Evolutionary conservation across 2,329 filamentous ascomycete species (phyloP).

Genomic region (Colletotrichum sp.): DNA sequence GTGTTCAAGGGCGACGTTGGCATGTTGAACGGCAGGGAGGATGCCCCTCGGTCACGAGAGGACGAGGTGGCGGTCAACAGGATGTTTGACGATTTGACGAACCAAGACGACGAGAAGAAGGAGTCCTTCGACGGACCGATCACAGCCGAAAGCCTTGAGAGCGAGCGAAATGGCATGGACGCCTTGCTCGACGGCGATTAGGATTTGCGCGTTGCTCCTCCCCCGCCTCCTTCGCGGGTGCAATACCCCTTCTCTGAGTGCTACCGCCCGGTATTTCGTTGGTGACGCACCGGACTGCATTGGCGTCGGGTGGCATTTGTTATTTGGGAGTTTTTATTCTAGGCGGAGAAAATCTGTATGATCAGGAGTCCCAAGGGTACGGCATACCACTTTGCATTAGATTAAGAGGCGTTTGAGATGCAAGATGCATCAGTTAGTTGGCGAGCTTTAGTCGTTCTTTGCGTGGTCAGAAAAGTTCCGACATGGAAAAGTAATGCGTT

Average conservation of each 20-base stretch:
- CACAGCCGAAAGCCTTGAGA: slow-evolving; percentile 48
- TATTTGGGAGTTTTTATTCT: not conserved
- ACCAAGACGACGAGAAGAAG: slow-evolving; percentile 55
- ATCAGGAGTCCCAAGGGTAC: not conserved
- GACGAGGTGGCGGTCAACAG: slow-evolving; percentile 55
- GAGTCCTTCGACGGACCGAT: slow-evolving; percentile 35
- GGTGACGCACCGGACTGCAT: not conserved
- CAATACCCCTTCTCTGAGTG: not conserved
- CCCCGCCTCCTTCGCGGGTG: not conserved
- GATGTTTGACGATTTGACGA: slow-evolving; percentile 62
- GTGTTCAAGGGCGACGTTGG: slow-evolving; percentile 44
- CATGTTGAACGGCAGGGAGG: slow-evolving; percentile 21
- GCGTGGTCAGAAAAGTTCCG: not conserved
- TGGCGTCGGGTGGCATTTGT: not conserved
- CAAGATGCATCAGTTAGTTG: not conserved
- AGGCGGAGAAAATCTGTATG: not conserved
- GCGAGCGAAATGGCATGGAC: slow-evolving; percentile 51
- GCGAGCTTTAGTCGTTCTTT: not conserved
- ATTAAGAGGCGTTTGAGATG: slow-evolving; percentile 14
- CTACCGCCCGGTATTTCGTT: not conserved
- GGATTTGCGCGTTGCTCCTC: not conserved
- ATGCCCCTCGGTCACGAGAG: slow-evolving; percentile 31
- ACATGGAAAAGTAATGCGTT: not conserved
- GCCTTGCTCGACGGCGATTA: slow-evolving; percentile 50
- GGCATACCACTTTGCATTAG: slow-evolving; percentile 21